These are phyloP conservation scores for Trichothecium roseum DNA, from an alignment of 2,329 filamentous ascomycete genomes.

Conservation along the genomic window DNA sequence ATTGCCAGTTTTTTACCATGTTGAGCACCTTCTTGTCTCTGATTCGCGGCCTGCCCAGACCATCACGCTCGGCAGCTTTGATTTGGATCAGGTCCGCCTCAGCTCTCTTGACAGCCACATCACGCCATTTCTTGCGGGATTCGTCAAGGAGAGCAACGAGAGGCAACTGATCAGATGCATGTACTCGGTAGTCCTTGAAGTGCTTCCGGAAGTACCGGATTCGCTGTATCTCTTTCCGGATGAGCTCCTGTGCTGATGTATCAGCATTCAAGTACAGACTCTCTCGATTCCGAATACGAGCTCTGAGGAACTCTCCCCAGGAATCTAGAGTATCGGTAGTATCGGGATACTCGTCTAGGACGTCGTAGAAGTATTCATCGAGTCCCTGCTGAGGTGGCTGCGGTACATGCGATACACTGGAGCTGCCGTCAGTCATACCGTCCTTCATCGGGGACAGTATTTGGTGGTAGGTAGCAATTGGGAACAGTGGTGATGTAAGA, in stretches of 20 bases:
- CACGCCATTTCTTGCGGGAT: conserved; percentile 9
- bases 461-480: too few species aligned
- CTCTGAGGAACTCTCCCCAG: conserved; percentile 8
- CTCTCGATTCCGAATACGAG: conserved; percentile 5
- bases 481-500: too few species aligned
- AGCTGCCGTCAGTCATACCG: too few species aligned
- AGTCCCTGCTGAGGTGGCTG: too few species aligned
- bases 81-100: conserved; percentile 6
- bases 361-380: conserved; percentile 4
- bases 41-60: neutral
- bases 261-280: conserved; percentile 6
- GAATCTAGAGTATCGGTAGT: conserved; percentile 4
- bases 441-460: too few species aligned
- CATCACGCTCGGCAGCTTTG: conserved; percentile 2
- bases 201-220: conserved; percentile 9
- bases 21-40: conserved; percentile 6
- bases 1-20: conserved; percentile 7
- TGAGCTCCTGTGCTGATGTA: conserved; percentile 6
- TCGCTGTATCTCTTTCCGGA: conserved; percentile 9
- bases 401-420: too few species aligned
- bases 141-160: conserved; percentile 9
- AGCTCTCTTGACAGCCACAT: conserved; percentile 5
- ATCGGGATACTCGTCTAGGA: conserved; percentile 6
- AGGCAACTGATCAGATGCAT: conserved; percentile 5
- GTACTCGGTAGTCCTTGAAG: conserved; percentile 10